phyloP scores from a whole-genome alignment of 495 filamentous ascomycete genomes.

The Xylaria bambusicola region DNA sequence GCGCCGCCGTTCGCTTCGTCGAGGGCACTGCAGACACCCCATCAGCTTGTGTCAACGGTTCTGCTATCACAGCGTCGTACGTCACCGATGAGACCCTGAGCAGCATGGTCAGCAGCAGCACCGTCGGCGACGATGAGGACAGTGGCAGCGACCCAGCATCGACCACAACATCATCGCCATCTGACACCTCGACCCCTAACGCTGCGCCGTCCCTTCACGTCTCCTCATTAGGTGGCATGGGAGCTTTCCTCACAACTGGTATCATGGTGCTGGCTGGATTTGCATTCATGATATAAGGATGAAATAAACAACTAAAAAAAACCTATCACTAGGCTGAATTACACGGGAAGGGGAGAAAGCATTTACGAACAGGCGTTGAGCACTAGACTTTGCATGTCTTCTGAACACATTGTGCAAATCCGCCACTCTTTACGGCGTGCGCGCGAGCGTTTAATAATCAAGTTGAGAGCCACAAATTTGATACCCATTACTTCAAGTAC shows the following conservation, averaged over 20 bases:
- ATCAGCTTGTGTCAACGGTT: constrained; percentile 47
- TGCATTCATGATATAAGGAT: constrained; percentile 21
- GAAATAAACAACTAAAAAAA: background rate
- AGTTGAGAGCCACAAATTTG: constrained; percentile 5
- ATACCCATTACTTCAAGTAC: constrained; percentile 2
- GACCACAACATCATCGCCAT: constrained; percentile 3
- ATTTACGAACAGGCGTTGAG: constrained; percentile 5
- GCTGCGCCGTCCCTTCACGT: constrained; percentile 21
- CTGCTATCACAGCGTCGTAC: constrained; percentile 38
- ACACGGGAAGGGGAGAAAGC: background rate
- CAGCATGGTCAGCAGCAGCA: constrained; percentile 10
- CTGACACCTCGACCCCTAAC: constrained; percentile 13
- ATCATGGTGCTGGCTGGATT: constrained; percentile 28
- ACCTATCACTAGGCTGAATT: background rate
- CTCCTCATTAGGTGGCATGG: constrained; percentile 13
- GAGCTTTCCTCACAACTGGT: constrained; percentile 23
- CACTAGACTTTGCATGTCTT: background rate
- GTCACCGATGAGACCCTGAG: constrained; percentile 37
- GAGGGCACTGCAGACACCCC: constrained; percentile 33
- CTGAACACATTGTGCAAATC: background rate
- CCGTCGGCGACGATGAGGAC: constrained; percentile 10
- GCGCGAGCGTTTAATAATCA: background rate
- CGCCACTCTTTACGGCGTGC: background rate
- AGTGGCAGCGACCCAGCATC: constrained; percentile 14
- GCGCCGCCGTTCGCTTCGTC: constrained; percentile 54